Percentiles rank a stretch among this genome's conserved stretches.
Conservation (phyloP, 108 stramenopile species). For the Stephanodiscus triporus region DNA sequence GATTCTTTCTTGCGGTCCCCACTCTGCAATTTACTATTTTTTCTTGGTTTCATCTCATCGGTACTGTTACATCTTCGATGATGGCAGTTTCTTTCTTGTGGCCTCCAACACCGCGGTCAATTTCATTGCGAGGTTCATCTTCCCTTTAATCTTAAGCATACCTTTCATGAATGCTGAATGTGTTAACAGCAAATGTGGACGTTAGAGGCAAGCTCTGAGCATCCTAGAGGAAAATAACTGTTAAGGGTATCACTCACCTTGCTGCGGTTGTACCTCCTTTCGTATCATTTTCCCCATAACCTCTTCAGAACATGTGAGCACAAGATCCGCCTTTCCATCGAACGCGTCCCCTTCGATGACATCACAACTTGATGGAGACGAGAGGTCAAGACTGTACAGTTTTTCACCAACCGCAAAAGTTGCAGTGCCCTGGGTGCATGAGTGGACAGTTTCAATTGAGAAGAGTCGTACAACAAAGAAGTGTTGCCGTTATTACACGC, state of each 20-base stretch:
- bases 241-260: slow-evolving; percentile 12
- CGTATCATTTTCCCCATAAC: slow-evolving; percentile 51
- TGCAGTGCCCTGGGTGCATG: slow-evolving; percentile 36
- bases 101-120: slow-evolving; percentile 72
- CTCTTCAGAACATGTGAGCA: slow-evolving; percentile 33
- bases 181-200: background rate
- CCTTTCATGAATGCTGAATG: slow-evolving; percentile 53
- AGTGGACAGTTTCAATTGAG: background rate
- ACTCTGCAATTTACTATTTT: too few relatives aligned
- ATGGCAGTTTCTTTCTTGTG: slow-evolving; percentile 67
- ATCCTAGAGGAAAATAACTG: background rate
- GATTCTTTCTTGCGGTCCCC: too few relatives aligned
- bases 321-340: slow-evolving; percentile 38
- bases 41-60: too few relatives aligned
- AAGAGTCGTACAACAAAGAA: background rate
- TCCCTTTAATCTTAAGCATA: slow-evolving; percentile 81
- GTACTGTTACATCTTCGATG: slow-evolving; percentile 33
- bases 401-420: slow-evolving; percentile 37
- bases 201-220: background rate
- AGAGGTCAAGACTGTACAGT: slow-evolving; percentile 43
- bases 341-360: slow-evolving; percentile 40
- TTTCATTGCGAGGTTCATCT: slow-evolving; percentile 86
- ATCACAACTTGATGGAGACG: slow-evolving; percentile 24
- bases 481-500: background rate
- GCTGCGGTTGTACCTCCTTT: slow-evolving; percentile 53